Base-by-base conservation (phyloP, 148 eudicot genomes). In the Rhododendron henanense region DNA sequence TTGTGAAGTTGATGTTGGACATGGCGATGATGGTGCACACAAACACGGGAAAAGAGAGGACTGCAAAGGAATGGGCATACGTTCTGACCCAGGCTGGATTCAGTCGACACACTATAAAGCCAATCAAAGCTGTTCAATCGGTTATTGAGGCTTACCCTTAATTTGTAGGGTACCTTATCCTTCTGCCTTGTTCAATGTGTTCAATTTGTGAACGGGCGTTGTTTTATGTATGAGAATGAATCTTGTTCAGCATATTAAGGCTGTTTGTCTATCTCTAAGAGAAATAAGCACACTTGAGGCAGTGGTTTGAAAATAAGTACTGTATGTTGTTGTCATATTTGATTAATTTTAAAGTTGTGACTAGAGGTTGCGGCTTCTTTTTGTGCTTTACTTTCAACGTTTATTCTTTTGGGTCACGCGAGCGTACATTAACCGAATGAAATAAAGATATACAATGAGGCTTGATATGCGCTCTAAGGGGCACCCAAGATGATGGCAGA, bases 21-120 rank as follows among this genome's bases (percentile, higher is more conserved):
- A 91, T 95, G 94, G 94, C 87, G 50, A 95, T 94, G 96, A 83
- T 95, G 98, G 96, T 93, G 78, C 96, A 95, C 83, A 95, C 98
- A 4, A 87, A 84, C 9, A 91, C 85, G 16, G 98, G 98, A 5
- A 95, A 95, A 82, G 96, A 95, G 77, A 91, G 96, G 86, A 94
- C 94, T 65, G 18, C 84, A 0, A 87, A 91, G 79, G 96, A 95
- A 85, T 95, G 98, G 98, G 88, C 75, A 50, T 48, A 84, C 53
- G 78, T 94, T 39, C 84, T 94, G 28, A 80, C 10, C 4, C 74
- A 84, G 37, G 92, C 96, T 77, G 98, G 98, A 1, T 95, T 92
- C 74, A 85, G 50, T 47, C 88, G 74, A 14, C 83, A 81, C 81
- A 84, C 86, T 11, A 81, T 94, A 14, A 90, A 89, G 11, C 92